Percentiles rank a stretch among this genome's conserved stretches.
These are phyloP conservation scores for Coemansia sp. DNA, from an alignment of 192 early-diverging fungal genomes.

Conservation along the genomic window DNA sequence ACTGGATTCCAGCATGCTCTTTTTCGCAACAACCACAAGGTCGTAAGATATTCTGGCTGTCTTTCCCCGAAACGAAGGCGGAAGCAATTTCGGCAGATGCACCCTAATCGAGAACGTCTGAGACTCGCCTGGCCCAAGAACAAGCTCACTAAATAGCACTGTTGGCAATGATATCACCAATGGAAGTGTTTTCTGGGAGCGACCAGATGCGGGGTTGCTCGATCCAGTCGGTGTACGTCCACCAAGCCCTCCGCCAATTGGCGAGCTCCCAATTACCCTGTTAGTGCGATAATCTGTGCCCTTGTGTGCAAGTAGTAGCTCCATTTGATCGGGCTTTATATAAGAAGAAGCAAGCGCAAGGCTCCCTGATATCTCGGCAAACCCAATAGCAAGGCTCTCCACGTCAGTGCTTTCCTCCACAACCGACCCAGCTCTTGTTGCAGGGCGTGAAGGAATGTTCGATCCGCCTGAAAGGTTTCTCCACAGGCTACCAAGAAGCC, in stretches of 20 bases:
- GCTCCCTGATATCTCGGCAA: constrained; percentile 46
- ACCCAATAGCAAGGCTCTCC: constrained; percentile 46
- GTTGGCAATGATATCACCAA: constrained; percentile 38
- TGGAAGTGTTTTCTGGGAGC: constrained; percentile 33
- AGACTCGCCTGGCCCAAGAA: constrained; percentile 44
- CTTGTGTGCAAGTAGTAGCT: constrained; percentile 30
- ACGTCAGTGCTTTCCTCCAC: constrained; percentile 23
- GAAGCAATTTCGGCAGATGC: constrained; percentile 34
- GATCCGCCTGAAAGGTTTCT: constrained; percentile 41
- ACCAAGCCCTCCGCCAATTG: constrained; percentile 46
- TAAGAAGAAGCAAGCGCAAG: constrained; percentile 35
- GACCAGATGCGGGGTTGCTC: constrained; percentile 2
- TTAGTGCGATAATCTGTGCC: constrained; percentile 21
- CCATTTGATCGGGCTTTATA: constrained; percentile 48
- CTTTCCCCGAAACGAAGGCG: constrained; percentile 51
- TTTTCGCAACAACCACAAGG: constrained; percentile 46
- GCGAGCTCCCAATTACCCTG: constrained; percentile 7
- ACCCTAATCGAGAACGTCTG: constrained; percentile 48
- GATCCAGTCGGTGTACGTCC: constrained; percentile 30
- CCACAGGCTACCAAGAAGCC: constrained; percentile 50
- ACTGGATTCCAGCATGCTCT: constrained; percentile 44
- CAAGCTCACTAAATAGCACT: constrained; percentile 52
- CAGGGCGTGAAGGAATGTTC: constrained; percentile 20
- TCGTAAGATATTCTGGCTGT: constrained; percentile 43
- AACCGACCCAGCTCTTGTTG: constrained; percentile 16